Evolutionary conservation across 768 basidiomycete species (phyloP).

Genomic region (Tricholoma furcatifolium): DNA sequence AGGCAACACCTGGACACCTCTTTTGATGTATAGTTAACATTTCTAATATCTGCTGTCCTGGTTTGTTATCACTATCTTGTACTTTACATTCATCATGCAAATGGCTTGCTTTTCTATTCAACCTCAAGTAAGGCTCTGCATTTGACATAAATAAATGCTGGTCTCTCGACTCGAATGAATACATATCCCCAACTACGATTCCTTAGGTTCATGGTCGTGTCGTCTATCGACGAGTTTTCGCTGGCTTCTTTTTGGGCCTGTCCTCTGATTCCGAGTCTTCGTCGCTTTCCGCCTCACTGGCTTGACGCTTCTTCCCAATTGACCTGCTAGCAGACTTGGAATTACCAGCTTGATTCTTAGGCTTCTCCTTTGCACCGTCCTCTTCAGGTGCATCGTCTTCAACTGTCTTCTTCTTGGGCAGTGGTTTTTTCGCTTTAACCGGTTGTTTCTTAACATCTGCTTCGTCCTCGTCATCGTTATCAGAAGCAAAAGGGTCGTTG

Average conservation of each 20-base stretch:
- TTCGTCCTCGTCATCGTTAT: conserved; percentile 32
- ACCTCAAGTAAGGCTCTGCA: too few relatives aligned
- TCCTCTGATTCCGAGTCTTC: conserved; percentile 28
- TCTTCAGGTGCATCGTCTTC: conserved; percentile 42
- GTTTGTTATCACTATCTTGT: too few relatives aligned
- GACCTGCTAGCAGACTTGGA: neutral
- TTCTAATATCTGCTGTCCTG: too few relatives aligned
- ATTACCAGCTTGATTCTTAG: conserved; percentile 3
- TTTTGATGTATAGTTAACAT: too few relatives aligned
- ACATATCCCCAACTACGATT: too few relatives aligned
- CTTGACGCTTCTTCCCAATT: conserved; percentile 19
- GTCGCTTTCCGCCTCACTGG: conserved; percentile 14
- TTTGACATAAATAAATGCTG: too few relatives aligned
- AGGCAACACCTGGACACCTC: too few relatives aligned
- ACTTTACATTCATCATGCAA: too few relatives aligned
- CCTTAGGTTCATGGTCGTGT: too few relatives aligned
- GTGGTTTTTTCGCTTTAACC: conserved; percentile 29
- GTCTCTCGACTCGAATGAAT: too few relatives aligned
- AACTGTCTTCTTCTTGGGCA: conserved; percentile 45
- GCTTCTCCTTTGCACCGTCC: conserved; percentile 18
- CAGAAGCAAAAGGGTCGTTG: conserved; percentile 62
- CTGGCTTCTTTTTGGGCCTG: conserved; percentile 29
- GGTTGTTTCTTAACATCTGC: conserved; percentile 9
- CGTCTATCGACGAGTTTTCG: neutral
- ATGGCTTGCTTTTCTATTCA: too few relatives aligned